Conservation (phyloP, 805 yeast genomes). For the Pichia scutulata region DNA sequence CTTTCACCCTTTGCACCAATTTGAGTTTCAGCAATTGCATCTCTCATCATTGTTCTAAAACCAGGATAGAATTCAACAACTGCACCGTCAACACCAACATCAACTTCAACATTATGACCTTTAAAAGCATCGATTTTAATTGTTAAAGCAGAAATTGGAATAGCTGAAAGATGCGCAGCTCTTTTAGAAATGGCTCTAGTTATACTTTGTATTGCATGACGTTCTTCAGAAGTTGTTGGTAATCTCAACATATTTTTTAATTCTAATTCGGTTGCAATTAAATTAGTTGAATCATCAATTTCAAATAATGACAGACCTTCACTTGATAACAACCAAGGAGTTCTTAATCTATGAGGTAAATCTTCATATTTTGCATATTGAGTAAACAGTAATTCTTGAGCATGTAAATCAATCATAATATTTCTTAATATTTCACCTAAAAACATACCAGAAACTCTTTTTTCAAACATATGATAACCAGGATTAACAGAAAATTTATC, state of each 20-base stretch:
- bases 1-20: slow-evolving; percentile 71
- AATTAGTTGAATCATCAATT: slow-evolving; percentile 70
- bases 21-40: slow-evolving; percentile 63
- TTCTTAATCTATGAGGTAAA: slow-evolving; percentile 56
- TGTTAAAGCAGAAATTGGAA: slow-evolving; percentile 80
- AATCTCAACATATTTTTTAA: slow-evolving; percentile 59
- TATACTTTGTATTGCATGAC: slow-evolving; percentile 61
- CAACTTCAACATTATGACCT: slow-evolving; percentile 63
- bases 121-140: slow-evolving; percentile 60
- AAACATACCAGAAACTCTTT: slow-evolving; percentile 87
- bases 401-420: slow-evolving; percentile 59
- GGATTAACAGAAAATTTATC: slow-evolving; percentile 72
- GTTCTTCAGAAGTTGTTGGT: slow-evolving; percentile 64
- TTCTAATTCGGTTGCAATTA: slow-evolving; percentile 62
- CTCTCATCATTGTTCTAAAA: slow-evolving; percentile 70
- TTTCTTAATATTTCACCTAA: slow-evolving; percentile 84
- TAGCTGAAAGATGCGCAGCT: slow-evolving; percentile 85
- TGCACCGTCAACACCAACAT: slow-evolving; percentile 93
- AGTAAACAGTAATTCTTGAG: slow-evolving; percentile 48
- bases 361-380: slow-evolving; percentile 38
- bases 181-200: slow-evolving; percentile 78
- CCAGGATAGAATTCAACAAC: slow-evolving; percentile 92
- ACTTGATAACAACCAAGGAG: slow-evolving; percentile 72
- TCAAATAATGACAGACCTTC: slow-evolving; percentile 83
- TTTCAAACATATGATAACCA: slow-evolving; percentile 88